Conservation (phyloP, 257 asterid genomes). For the Solanum arcanum region DNA sequence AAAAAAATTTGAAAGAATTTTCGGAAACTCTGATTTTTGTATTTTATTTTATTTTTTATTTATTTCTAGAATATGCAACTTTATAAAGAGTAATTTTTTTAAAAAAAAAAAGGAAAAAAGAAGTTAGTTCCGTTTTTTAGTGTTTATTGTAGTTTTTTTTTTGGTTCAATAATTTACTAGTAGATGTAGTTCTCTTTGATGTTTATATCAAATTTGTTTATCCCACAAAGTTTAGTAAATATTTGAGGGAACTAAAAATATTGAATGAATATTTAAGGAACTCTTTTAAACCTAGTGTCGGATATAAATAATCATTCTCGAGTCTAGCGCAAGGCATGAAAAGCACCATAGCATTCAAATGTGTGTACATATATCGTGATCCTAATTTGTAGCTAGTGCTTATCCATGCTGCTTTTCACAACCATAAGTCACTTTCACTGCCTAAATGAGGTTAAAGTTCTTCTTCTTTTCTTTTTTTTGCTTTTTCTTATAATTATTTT, state of each 20-base stretch:
- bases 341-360: neutral
- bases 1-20: too few species aligned
- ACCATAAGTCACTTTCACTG: neutral
- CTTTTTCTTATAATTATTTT: neutral
- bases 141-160: neutral
- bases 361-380: neutral
- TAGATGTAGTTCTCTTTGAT: neutral
- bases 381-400: neutral
- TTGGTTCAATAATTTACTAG: neutral
- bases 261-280: neutral
- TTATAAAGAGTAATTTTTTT: too few species aligned
- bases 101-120: too few species aligned
- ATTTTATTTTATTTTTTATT: too few species aligned
- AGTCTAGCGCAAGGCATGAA: neutral
- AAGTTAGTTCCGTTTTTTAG: too few species aligned
- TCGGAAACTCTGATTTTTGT: too few species aligned
- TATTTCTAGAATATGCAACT: too few species aligned
- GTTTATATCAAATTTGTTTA: too few species aligned
- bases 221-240: neutral
- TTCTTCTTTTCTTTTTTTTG: neutral
- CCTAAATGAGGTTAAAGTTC: neutral
- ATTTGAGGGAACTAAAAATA: neutral
- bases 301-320: neutral
- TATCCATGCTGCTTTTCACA: neutral
- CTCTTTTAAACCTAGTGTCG: neutral